Evolutionary conservation across 1,139 yeast species (phyloP), one percentile per base, ranked within the genome.

Genomic region (Maudiozyma humilis): DNA sequence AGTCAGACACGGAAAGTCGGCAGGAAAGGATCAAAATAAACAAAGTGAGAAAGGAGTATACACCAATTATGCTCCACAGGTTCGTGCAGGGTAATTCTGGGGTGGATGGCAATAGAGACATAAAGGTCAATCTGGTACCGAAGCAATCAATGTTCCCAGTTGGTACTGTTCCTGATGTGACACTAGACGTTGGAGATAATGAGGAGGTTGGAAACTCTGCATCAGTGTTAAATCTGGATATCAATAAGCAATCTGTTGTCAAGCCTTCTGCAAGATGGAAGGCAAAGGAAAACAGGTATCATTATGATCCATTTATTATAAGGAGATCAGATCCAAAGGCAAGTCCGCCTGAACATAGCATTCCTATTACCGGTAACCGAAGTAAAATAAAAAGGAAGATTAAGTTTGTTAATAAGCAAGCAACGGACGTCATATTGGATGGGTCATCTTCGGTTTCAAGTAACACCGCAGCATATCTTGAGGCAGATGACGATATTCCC

Each of bases 41-140:
- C 32, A 18, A 14, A 13, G 34, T 25, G 19, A 30, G 19, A 31
- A 43, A n/a, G 8, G 34, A 19, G 32, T 41, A 8, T 5, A 19
- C 20, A 7, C 52, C 52, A 2, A 41, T 49, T 33, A 32, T 48
- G 17, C 48, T 49, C 36, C 50, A 48, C 36, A 49, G 45, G 15
- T 44, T 46, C 33, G 47, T 40, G 15, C 30, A 44, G 14, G 41
- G 43, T 36, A 36, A 27, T 29, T 3, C 23, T 3, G 34, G 35
- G n/a, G n/a, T n/a, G n/a, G n/a, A n/a, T n/a, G n/a, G n/a, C n/a
- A n/a, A n/a, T n/a, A n/a, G n/a, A n/a, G n/a, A n/a, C n/a, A n/a
- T n/a, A n/a, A n/a, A 14, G 41, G 43, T 36, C 37, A 27, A 23
- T 3, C 23, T 3, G 34, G 35, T 12, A 27, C 32, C 2, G 33